Percentiles rank a stretch among this genome's conserved stretches.
These are phyloP conservation scores for Saccharomyces hybrid DNA, from an alignment of 1,139 yeast genomes.

Conservation along the genomic window DNA sequence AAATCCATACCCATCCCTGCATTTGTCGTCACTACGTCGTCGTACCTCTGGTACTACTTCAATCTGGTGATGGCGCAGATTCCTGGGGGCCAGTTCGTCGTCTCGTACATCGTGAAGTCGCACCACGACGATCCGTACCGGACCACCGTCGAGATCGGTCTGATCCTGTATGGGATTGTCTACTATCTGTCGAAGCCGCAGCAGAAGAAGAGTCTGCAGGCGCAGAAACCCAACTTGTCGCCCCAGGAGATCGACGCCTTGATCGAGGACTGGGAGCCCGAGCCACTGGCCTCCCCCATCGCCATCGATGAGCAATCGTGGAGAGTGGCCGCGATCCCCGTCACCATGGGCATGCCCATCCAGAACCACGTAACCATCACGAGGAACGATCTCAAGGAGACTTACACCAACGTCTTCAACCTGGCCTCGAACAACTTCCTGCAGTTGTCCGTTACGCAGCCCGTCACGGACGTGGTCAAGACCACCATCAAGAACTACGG, in stretches of 20 bases:
- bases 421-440: slow-evolving; percentile 60
- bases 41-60: slow-evolving; percentile 23
- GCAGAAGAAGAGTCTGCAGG: slow-evolving; percentile 70
- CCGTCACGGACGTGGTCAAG: slow-evolving; percentile 50
- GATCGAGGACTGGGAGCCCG: slow-evolving; percentile 87
- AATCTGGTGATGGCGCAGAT: slow-evolving; percentile 25
- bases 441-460: slow-evolving; percentile 44
- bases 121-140: slow-evolving; percentile 92
- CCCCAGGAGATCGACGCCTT: slow-evolving; percentile 72
- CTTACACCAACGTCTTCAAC: slow-evolving; percentile 43
- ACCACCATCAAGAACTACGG: slow-evolving; percentile 63
- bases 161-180: slow-evolving; percentile 76
- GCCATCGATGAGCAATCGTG: slow-evolving; percentile 44
- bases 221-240: slow-evolving; percentile 59
- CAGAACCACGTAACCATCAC: slow-evolving; percentile 43
- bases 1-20: slow-evolving; percentile 26
- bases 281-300: slow-evolving; percentile 56
- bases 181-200: slow-evolving; percentile 67
- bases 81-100: slow-evolving; percentile 77
- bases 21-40: slow-evolving; percentile 18
- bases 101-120: slow-evolving; percentile 77
- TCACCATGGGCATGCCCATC: slow-evolving; percentile 46
- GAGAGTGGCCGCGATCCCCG: slow-evolving; percentile 58
- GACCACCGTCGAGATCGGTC: slow-evolving; percentile 68
- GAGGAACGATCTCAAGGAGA: slow-evolving; percentile 24